phyloP scores from a whole-genome alignment of 2,329 filamentous ascomycete genomes.

The Ophiocordyceps camponoti-leonardi region DNA sequence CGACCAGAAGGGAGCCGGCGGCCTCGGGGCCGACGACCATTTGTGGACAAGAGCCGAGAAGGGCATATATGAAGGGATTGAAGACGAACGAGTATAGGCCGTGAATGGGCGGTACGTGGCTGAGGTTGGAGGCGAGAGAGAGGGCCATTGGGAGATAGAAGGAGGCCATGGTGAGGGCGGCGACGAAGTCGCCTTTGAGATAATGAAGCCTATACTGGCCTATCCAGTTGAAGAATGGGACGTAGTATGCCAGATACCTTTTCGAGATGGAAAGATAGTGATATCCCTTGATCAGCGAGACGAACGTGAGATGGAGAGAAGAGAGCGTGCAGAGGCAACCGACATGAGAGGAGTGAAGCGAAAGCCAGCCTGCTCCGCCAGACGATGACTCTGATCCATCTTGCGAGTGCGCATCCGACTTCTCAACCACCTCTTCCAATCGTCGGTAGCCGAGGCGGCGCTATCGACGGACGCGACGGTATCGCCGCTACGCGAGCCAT shows the following conservation, averaged over 20 bases:
- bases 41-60: slow-evolving; percentile 79
- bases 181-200: slow-evolving; percentile 69
- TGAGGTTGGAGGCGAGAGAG: slow-evolving; percentile 81
- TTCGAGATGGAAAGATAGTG: too few species aligned
- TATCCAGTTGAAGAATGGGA: slow-evolving; percentile 84
- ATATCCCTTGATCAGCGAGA: background rate
- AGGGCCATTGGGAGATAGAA: slow-evolving; percentile 97
- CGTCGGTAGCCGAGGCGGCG: slow-evolving; percentile 16
- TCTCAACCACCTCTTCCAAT: slow-evolving; percentile 32
- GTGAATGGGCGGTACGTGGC: slow-evolving; percentile 82
- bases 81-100: slow-evolving; percentile 90
- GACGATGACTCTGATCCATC: slow-evolving; percentile 53
- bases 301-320: background rate
- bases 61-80: slow-evolving; percentile 77
- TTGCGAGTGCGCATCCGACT: slow-evolving; percentile 41
- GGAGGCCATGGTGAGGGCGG: slow-evolving; percentile 89
- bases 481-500: slow-evolving; percentile 9
- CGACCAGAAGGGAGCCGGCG: slow-evolving; percentile 77
- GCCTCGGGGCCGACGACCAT: slow-evolving; percentile 94
- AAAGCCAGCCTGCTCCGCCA: slow-evolving; percentile 58
- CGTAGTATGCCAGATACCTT: slow-evolving; percentile 83
- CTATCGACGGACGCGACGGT: slow-evolving; percentile 13
- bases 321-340: slow-evolving; percentile 9
- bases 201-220: slow-evolving; percentile 70
- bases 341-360: slow-evolving; percentile 60